These are phyloP conservation scores for Ophiocordyceps camponoti-floridani DNA, from an alignment of 2,329 filamentous ascomycete species.

Conservation along the genomic window DNA sequence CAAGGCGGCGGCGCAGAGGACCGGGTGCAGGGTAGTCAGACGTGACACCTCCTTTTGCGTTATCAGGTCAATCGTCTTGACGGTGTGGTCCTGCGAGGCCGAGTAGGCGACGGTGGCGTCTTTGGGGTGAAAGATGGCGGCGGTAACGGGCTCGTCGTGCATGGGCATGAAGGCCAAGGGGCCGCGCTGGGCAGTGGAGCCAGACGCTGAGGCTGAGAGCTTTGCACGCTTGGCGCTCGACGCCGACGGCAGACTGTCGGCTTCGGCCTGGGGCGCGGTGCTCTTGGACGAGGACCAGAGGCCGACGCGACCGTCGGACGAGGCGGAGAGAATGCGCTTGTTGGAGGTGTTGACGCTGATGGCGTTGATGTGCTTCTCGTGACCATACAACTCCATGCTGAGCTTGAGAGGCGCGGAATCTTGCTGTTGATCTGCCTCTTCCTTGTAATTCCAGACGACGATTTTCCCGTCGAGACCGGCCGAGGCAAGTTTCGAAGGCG, in stretches of 20 bases:
- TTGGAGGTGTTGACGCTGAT: slow-evolving; percentile 57
- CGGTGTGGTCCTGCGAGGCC: slow-evolving; percentile 74
- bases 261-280: slow-evolving; percentile 55
- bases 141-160: slow-evolving; percentile 59
- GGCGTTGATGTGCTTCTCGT: slow-evolving; percentile 56
- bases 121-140: slow-evolving; percentile 66
- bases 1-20: slow-evolving; percentile 64
- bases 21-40: slow-evolving; percentile 64
- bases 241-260: slow-evolving; percentile 48
- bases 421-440: slow-evolving; percentile 34
- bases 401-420: slow-evolving; percentile 46
- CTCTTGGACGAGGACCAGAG: slow-evolving; percentile 74
- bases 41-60: slow-evolving; percentile 65
- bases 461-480: slow-evolving; percentile 73
- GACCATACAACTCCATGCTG: slow-evolving; percentile 67
- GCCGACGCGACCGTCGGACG: slow-evolving; percentile 67
- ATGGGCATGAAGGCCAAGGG: slow-evolving; percentile 55
- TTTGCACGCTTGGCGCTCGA: slow-evolving; percentile 64
- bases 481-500: slow-evolving; percentile 61
- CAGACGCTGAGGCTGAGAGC: slow-evolving; percentile 19
- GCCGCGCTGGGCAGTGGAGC: slow-evolving; percentile 50
- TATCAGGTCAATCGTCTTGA: slow-evolving; percentile 81
- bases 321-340: slow-evolving; percentile 69
- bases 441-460: slow-evolving; percentile 75
- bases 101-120: slow-evolving; percentile 86